Conservation (phyloP, 176 grass and related monocot species). For the Ampelocalamus luodianensis region DNA sequence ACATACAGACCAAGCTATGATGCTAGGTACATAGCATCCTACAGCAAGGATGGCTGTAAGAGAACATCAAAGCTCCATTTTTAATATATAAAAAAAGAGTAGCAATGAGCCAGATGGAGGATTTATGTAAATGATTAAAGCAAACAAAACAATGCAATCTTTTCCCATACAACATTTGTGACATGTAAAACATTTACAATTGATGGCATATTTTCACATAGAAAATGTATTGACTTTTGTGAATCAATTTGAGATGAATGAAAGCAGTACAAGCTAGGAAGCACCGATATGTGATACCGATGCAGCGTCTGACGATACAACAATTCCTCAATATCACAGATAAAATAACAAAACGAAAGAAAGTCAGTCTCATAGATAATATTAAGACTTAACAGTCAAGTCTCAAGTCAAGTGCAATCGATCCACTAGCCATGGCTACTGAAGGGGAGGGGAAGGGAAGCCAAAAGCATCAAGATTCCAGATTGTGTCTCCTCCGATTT, state of each 20-base stretch:
- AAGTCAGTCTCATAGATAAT: too few relatives aligned
- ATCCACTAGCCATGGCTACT: too few relatives aligned
- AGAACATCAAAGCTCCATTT: slow-evolving; percentile 14
- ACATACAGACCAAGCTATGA: background rate
- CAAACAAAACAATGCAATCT: background rate
- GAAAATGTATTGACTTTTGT: slow-evolving; percentile 6
- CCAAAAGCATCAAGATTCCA: too few relatives aligned
- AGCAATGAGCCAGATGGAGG: slow-evolving; percentile 1
- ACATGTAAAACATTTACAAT: slow-evolving; percentile 18
- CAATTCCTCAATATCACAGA: too few relatives aligned
- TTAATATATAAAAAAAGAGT: background rate
- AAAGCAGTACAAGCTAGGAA: background rate
- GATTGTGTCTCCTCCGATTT: too few relatives aligned
- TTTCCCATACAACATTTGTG: slow-evolving; percentile 4
- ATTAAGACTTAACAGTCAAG: too few relatives aligned
- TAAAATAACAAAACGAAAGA: too few relatives aligned
- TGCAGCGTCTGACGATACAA: too few relatives aligned
- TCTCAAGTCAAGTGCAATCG: too few relatives aligned
- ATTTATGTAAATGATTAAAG: background rate
- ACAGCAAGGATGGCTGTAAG: background rate
- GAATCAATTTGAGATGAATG: slow-evolving; percentile 21
- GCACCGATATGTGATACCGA: too few relatives aligned
- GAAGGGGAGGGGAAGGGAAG: too few relatives aligned
- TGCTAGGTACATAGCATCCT: background rate
- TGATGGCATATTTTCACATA: slow-evolving; percentile 5